phyloP scores from a whole-genome alignment of 768 basidiomycete genomes.

The Psilocybe tampanensis region DNA sequence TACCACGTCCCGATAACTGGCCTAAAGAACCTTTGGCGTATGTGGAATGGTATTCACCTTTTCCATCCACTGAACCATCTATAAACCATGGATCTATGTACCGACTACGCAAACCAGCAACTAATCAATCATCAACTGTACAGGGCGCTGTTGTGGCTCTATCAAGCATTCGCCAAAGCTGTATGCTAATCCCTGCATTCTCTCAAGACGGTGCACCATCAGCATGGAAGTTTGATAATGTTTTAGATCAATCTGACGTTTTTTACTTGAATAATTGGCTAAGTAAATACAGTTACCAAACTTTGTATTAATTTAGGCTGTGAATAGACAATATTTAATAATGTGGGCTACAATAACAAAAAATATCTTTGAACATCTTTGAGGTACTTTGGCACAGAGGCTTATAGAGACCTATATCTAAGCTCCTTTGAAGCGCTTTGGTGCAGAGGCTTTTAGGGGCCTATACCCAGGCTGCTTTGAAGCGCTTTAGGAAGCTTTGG shows the following conservation, averaged over 20 bases:
- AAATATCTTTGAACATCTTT: neutral
- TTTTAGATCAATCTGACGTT: neutral
- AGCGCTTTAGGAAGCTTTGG: neutral
- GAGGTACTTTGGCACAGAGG: neutral
- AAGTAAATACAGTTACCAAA: neutral
- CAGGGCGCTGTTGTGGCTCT: conserved; percentile 7
- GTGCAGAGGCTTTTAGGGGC: too few relatives aligned
- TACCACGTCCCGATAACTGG: conserved; percentile 13
- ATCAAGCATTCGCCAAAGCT: conserved; percentile 9
- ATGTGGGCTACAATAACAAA: neutral
- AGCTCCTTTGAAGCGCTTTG: too few relatives aligned
- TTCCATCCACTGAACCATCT: neutral
- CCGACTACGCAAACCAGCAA: neutral
- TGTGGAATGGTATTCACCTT: conserved; percentile 17
- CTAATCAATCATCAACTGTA: neutral
- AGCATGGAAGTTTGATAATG: neutral
- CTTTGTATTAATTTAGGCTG: neutral
- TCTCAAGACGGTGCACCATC: neutral
- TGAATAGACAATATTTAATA: neutral
- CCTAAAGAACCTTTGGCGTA: conserved; percentile 19
- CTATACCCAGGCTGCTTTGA: too few relatives aligned
- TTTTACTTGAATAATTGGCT: conserved; percentile 1
- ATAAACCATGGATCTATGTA: conserved; percentile 16
- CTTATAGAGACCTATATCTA: neutral
- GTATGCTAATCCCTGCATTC: conserved; percentile 7